Evolutionary conservation across 2,329 filamentous ascomycete genomes (phyloP).

Genomic region (Pyricularia sp.): DNA sequence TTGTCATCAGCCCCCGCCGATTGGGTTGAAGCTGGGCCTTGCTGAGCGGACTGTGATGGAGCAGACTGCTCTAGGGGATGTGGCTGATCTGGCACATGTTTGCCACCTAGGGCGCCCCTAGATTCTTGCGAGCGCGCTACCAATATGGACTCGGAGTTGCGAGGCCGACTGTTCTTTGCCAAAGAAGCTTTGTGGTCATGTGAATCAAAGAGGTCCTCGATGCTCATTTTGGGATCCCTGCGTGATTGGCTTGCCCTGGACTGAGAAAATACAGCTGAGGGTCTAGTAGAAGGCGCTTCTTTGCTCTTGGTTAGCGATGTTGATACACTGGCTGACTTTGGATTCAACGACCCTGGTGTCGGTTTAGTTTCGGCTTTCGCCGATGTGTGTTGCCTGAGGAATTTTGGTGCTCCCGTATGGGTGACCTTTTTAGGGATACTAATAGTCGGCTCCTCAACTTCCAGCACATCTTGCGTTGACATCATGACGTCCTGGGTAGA

Average conservation of each 20-base stretch:
- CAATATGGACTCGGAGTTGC: not conserved
- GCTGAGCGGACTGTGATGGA: not conserved
- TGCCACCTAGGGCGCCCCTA: not conserved
- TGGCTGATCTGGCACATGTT: not conserved
- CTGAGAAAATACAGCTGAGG: not conserved
- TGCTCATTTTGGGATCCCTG: constrained; percentile 4
- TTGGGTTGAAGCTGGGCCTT: not conserved
- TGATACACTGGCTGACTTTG: not conserved
- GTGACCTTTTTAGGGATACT: constrained; percentile 6
- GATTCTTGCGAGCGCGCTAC: not conserved
- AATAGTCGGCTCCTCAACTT: constrained; percentile 23
- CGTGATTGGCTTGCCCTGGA: constrained; percentile 9
- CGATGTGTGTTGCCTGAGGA: not conserved
- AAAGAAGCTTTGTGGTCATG: not conserved
- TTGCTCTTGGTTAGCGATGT: not conserved
- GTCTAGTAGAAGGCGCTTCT: not conserved
- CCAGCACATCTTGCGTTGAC: constrained; percentile 36
- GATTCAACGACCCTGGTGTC: not conserved
- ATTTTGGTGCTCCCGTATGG: not conserved
- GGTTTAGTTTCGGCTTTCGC: constrained; percentile 23
- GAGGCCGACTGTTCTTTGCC: not conserved
- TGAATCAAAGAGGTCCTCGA: constrained; percentile 5
- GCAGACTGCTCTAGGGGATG: not conserved
- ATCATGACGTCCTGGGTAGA: constrained; percentile 36
- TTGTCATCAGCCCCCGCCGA: not conserved